Base-by-base conservation (phyloP, 2,329 filamentous ascomycete species). In the Diaporthe sp. region DNA sequence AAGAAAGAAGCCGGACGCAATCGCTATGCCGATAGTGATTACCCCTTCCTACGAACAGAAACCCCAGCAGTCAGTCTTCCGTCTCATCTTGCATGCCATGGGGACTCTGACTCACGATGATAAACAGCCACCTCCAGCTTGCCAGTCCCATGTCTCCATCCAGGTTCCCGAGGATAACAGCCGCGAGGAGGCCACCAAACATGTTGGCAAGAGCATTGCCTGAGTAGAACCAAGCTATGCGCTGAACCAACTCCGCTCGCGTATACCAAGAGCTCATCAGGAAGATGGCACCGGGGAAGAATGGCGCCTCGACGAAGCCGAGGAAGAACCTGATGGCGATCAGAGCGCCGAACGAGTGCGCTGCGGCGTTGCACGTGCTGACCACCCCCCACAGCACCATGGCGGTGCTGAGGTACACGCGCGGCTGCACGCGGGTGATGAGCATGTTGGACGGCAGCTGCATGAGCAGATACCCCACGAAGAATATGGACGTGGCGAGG, bases 401-500 rank as follows among this genome's bases (percentile, higher is more conserved):
- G 0, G 86, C 86, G 0, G 82, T 81, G 0, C 88, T 85, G 1
- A 92, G 85, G 76, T 91, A 92, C 1, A 88, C 74, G 2, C 88
- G 88, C 1, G 90, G 90, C 13, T 86, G 84, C 42, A 90, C 82
- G 4, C 87, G 84, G 0, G 90, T 91, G 3, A 92, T 82, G 0
- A 79, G 71, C 74, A 92, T 84, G 76, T 92, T 93, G 0, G 90
- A 91, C 0, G 91, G 91, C 0, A 92, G 82, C 80, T 92, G 90
- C 87, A 92, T 91, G 17, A 91, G 82, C 0, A 92, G 83, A 78
- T 92, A 92, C 4, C 90, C 87, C 1, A 91, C 89, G 76, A 91
- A 91, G 42, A 90, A 83, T 78, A 90, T 88, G 76, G 86, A 87
- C 6, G 87, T 89, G 15, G 87, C 87, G 2, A 90, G 81, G 77